Percentiles rank a stretch among this genome's conserved stretches.
Evolutionary conservation across 2,329 filamentous ascomycete genomes (phyloP).

Genomic region (Nemania bipapillata): DNA sequence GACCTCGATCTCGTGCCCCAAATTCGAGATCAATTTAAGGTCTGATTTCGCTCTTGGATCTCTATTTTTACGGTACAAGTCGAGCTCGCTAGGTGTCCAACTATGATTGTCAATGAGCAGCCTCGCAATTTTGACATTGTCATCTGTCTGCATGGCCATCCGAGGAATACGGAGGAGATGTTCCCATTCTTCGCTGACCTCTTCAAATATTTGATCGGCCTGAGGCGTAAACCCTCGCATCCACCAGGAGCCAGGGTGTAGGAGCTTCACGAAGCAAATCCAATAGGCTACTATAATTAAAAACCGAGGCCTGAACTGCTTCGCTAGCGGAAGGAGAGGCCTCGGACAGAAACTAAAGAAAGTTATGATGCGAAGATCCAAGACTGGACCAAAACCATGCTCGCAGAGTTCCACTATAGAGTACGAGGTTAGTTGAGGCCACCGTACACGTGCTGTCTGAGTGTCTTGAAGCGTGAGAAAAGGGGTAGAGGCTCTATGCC

Average conservation of each 20-base stretch:
- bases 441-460: neutral
- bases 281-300: slow-evolving; percentile 66
- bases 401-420: slow-evolving; percentile 53
- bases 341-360: slow-evolving; percentile 64
- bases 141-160: slow-evolving; percentile 52
- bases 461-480: too few species aligned
- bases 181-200: slow-evolving; percentile 57
- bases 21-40: slow-evolving; percentile 39
- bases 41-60: slow-evolving; percentile 42
- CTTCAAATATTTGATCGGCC: slow-evolving; percentile 57
- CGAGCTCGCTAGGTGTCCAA: slow-evolving; percentile 54
- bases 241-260: slow-evolving; percentile 61
- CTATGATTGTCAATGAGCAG: slow-evolving; percentile 58
- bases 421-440: neutral
- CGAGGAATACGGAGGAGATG: slow-evolving; percentile 57
- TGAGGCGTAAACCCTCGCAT: slow-evolving; percentile 59
- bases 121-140: slow-evolving; percentile 54
- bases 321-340: slow-evolving; percentile 58
- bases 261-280: slow-evolving; percentile 61
- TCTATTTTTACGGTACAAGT: slow-evolving; percentile 42
- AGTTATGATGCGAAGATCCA: slow-evolving; percentile 63
- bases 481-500: neutral
- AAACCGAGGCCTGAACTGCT: slow-evolving; percentile 57
- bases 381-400: slow-evolving; percentile 57
- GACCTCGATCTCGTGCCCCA: slow-evolving; percentile 38